A percentile compares a stretch with the other conserved stretches of the same genome.
Evolutionary conservation across 2,329 filamentous ascomycete genomes (phyloP).

Genomic region (Aspergillus terreus): DNA sequence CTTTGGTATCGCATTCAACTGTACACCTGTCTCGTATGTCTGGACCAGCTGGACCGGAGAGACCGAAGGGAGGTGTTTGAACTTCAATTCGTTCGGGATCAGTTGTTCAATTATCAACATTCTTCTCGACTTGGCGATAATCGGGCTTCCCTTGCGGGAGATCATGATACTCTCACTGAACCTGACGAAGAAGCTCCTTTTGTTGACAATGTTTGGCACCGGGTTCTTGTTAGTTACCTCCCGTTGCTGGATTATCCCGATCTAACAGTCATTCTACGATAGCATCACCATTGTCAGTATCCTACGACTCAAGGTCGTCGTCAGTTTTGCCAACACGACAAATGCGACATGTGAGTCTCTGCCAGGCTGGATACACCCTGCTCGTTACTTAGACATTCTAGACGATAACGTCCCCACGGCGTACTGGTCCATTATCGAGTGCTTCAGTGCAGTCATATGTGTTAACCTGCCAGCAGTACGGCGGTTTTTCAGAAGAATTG

Average conservation of each 20-base stretch:
- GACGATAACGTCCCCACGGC: slow-evolving; percentile 1
- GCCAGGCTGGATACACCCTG: no score
- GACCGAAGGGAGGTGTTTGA: background rate
- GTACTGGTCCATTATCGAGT: background rate
- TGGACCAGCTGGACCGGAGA: slow-evolving; percentile 1
- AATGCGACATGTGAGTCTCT: slow-evolving; percentile 1
- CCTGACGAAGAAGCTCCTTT: slow-evolving; percentile 1
- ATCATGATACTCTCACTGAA: background rate
- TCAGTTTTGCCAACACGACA: background rate
- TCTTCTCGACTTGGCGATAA: slow-evolving; percentile 1
- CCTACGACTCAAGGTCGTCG: background rate
- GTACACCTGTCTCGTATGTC: background rate
- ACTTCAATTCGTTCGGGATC: slow-evolving; percentile 5
- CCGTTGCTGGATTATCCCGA: background rate
- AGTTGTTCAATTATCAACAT: background rate
- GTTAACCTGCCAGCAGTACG: background rate
- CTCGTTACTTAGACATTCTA: background rate
- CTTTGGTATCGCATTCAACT: background rate
- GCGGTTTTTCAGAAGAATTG: background rate
- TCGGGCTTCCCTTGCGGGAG: background rate
- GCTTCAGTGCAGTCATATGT: background rate
- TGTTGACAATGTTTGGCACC: slow-evolving; percentile 2
- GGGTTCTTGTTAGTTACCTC: slow-evolving; percentile 1
- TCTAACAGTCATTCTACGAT: background rate
- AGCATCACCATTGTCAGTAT: background rate